phyloP scores from a whole-genome alignment of 805 yeast genomes.

The Suhomyces emberorum region DNA sequence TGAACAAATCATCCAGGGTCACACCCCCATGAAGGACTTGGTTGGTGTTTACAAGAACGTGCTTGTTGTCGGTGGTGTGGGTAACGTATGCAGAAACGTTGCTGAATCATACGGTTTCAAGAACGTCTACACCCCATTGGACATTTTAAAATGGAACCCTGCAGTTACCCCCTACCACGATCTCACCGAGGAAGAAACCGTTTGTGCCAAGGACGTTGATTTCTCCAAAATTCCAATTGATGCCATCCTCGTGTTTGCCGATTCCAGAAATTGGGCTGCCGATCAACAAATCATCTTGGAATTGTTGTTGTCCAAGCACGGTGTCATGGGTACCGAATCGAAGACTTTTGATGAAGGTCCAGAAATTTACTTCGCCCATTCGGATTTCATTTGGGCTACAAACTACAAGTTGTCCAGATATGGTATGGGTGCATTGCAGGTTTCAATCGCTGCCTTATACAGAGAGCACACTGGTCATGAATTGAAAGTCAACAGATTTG shows the following conservation, averaged over 20 bases:
- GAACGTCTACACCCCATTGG: conserved; percentile 78
- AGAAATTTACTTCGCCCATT: conserved; percentile 81
- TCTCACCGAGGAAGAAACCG: conserved; percentile 66
- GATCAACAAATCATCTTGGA: conserved; percentile 89
- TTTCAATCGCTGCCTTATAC: conserved; percentile 79
- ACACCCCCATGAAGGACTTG: conserved; percentile 88
- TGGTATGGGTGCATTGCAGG: conserved; percentile 94
- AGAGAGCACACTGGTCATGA: conserved; percentile 82
- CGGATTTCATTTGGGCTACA: conserved; percentile 92
- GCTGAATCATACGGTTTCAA: conserved; percentile 83
- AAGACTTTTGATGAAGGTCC: conserved; percentile 75
- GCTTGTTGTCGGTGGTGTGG: conserved; percentile 85
- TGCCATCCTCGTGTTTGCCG: conserved; percentile 87
- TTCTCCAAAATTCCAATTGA: conserved; percentile 67
- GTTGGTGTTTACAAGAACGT: conserved; percentile 67
- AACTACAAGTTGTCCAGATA: conserved; percentile 77
- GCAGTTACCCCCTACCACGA: conserved; percentile 82
- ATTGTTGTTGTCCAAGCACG: conserved; percentile 68
- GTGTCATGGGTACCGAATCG: conserved; percentile 80
- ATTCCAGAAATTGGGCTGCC: conserved; percentile 89
- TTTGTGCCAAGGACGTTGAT: conserved; percentile 54
- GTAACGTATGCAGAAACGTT: conserved; percentile 77
- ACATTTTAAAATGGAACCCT: conserved; percentile 83
- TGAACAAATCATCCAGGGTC: conserved; percentile 88
- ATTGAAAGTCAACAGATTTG: conserved; percentile 76